A percentile compares a stretch with the other conserved stretches of the same genome.
These are phyloP conservation scores for Paramecium caudatum DNA, from an alignment of 73 alveolate species.

Conservation along the genomic window DNA sequence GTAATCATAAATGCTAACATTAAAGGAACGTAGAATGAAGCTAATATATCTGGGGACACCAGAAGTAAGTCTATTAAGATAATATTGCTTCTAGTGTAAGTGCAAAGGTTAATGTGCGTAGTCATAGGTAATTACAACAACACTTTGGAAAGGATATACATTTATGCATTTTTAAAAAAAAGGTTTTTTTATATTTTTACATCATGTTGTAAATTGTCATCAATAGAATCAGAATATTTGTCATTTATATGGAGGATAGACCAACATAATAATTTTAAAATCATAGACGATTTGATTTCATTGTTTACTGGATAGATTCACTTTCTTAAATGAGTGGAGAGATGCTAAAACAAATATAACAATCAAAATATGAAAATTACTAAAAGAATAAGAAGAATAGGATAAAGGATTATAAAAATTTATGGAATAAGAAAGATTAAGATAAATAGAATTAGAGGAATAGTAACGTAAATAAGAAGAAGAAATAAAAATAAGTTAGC, in stretches of 20 bases:
- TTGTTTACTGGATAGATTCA: constrained; percentile 31
- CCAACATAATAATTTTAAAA: constrained; percentile 1
- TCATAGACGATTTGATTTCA: constrained; percentile 1
- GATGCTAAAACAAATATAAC: not conserved
- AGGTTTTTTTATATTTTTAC: constrained; percentile 28
- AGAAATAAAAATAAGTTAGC: not conserved
- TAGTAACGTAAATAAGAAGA: not conserved
- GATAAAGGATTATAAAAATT: not conserved
- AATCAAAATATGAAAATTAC: not conserved
- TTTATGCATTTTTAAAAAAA: not conserved
- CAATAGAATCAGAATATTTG: constrained; percentile 20
- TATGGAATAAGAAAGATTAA: not conserved
- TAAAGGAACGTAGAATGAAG: too few species aligned
- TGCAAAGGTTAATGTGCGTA: too few species aligned
- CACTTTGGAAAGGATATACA: not conserved
- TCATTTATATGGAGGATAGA: not conserved
- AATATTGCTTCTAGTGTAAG: too few species aligned
- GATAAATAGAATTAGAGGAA: not conserved
- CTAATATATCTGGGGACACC: too few species aligned
- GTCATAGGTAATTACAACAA: too few species aligned
- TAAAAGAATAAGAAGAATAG: not conserved
- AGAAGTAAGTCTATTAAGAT: too few species aligned
- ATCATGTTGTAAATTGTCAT: constrained; percentile 43
- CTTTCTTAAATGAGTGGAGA: not conserved
- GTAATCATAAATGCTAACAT: too few species aligned